Percentiles rank a stretch among this genome's conserved stretches.
These are phyloP conservation scores for Talaromyces piceae DNA, from an alignment of 2,329 filamentous ascomycete species.

Conservation along the genomic window DNA sequence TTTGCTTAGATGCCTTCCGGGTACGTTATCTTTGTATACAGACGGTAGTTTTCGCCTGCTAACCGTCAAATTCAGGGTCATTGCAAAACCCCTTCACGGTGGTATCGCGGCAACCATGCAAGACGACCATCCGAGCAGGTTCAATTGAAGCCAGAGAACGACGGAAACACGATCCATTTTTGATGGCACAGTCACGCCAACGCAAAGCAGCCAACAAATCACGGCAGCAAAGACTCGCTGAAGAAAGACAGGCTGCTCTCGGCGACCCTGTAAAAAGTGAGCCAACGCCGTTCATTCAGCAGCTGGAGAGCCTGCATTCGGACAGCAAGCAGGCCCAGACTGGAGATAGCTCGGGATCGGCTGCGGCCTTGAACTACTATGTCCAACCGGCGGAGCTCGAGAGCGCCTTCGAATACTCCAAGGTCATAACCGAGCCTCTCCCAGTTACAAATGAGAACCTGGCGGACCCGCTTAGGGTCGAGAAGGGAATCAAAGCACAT, in stretches of 20 bases:
- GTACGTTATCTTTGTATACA: constrained; percentile 39
- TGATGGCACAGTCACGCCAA: constrained; percentile 70
- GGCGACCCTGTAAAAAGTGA: constrained; percentile 76
- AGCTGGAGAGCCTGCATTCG: constrained; percentile 57
- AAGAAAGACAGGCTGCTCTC: constrained; percentile 55
- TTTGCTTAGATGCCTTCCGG: constrained; percentile 52
- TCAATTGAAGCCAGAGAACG: constrained; percentile 58
- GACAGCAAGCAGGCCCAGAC: constrained; percentile 19
- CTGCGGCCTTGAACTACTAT: constrained; percentile 60
- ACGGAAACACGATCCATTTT: constrained; percentile 70
- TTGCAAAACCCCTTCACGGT: constrained; percentile 39
- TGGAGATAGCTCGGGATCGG: constrained; percentile 11
- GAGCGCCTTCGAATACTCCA: constrained; percentile 59
- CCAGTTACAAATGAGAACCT: constrained; percentile 21
- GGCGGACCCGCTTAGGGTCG: constrained; percentile 32
- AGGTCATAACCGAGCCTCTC: constrained; percentile 48
- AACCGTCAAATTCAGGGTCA: constrained; percentile 18
- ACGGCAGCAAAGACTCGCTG: constrained; percentile 61
- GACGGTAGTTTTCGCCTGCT: not conserved
- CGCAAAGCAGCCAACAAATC: constrained; percentile 76
- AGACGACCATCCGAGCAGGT: constrained; percentile 55
- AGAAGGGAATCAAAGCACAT: constrained; percentile 39
- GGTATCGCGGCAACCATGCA: constrained; percentile 47
- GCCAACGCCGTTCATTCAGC: constrained; percentile 73
- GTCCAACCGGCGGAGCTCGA: constrained; percentile 62